Conservation (phyloP, 768 basidiomycete species). For the Gyrodon lividus region DNA sequence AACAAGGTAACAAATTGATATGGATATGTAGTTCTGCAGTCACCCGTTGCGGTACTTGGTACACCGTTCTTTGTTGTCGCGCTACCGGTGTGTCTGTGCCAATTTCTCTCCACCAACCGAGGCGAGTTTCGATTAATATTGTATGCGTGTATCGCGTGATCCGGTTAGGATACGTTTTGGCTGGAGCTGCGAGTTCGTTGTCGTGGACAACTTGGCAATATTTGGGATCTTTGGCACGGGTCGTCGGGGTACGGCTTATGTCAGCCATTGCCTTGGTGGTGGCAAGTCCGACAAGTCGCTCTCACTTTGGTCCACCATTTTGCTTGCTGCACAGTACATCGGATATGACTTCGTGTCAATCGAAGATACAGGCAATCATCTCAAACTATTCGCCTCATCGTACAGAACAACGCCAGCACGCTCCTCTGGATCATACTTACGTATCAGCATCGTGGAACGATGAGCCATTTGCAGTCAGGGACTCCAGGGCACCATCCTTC, state of each 20-base stretch:
- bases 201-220: not conserved
- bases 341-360: no score
- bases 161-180: slow-evolving; percentile 14
- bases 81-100: not conserved
- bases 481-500: no score
- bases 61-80: slow-evolving; percentile 4
- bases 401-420: no score
- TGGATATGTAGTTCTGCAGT: slow-evolving; percentile 9
- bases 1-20: not conserved
- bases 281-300: no score
- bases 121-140: not conserved
- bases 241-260: slow-evolving; percentile 9
- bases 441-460: no score
- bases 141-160: slow-evolving; percentile 12
- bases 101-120: not conserved
- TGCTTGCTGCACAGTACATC: no score
- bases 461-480: no score
- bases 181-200: not conserved
- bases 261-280: slow-evolving; percentile 14
- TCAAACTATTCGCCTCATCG: no score
- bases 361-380: no score
- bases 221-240: not conserved
- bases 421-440: no score
- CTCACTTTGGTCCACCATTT: no score
- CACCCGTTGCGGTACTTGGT: slow-evolving; percentile 9